Conservation (phyloP, 106 monocot genomes). For the Triglochin maritima region DNA sequence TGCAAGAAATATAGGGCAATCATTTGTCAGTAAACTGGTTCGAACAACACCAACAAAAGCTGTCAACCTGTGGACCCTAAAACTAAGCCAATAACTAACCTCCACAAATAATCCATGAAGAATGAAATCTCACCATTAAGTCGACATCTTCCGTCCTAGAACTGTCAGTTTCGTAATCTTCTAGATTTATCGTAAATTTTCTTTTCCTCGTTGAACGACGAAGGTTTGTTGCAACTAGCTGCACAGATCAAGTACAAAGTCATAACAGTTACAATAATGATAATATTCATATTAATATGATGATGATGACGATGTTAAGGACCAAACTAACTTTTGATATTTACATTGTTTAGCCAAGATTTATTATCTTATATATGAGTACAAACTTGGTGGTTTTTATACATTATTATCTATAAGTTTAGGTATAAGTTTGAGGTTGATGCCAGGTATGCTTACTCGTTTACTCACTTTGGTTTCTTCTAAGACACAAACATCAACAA, state of each 20-base stretch:
- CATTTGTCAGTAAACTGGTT: neutral
- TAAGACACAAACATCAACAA: neutral
- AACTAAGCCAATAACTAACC: conserved; percentile 24
- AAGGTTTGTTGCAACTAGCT: conserved; percentile 66
- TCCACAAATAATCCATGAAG: conserved; percentile 43
- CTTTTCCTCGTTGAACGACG: conserved; percentile 94
- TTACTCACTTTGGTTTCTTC: no score
- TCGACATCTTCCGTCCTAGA: conserved; percentile 86
- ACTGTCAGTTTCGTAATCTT: conserved; percentile 80
- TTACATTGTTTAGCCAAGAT: neutral
- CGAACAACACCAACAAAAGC: no score
- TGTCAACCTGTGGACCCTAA: neutral
- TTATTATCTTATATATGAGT: neutral
- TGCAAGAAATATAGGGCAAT: conserved; percentile 14
- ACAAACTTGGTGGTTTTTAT: no score
- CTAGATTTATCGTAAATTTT: conserved; percentile 69
- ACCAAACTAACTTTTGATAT: neutral
- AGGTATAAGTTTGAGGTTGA: no score
- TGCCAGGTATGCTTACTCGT: no score
- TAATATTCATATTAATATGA: neutral
- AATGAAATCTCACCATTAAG: conserved; percentile 81
- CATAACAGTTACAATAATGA: neutral
- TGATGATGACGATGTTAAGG: neutral
- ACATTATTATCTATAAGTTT: no score
- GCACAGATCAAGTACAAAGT: neutral